Evolutionary conservation across 2,329 filamentous ascomycete species (phyloP).

Genomic region (Colletotrichum chrysophilum): DNA sequence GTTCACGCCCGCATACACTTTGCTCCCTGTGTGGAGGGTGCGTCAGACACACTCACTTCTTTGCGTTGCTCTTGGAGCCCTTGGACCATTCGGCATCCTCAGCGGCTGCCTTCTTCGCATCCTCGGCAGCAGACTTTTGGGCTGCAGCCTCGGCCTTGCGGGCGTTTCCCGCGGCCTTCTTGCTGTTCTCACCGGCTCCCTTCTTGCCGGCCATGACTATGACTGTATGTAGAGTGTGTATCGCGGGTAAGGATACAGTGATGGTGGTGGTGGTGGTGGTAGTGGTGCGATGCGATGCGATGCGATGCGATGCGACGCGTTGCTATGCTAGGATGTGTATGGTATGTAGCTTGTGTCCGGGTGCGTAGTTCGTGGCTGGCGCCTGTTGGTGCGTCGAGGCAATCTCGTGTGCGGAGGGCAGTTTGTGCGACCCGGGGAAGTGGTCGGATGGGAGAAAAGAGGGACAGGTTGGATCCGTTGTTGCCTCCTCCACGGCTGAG

Average conservation of each 20-base stretch:
- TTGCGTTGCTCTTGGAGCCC: conserved; percentile 82
- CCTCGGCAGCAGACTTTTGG: conserved; percentile 75
- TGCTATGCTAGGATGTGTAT: background rate
- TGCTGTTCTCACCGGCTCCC: conserved; percentile 73
- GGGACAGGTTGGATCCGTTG: background rate
- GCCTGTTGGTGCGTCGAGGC: conserved; percentile 5
- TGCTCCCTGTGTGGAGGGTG: background rate
- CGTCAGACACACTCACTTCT: conserved; percentile 72
- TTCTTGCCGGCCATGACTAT: conserved; percentile 74
- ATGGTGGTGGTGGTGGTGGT: background rate
- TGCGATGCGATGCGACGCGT: conserved; percentile 13
- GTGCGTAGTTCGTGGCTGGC: conserved; percentile 10
- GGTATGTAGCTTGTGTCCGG: background rate
- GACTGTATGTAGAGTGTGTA: background rate
- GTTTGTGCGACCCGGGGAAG: conserved; percentile 3
- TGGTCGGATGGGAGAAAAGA: conserved; percentile 8
- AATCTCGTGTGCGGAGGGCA: conserved; percentile 3
- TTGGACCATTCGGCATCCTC: conserved; percentile 84
- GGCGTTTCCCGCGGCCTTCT: conserved; percentile 89
- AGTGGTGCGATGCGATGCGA: background rate
- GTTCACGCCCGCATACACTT: background rate
- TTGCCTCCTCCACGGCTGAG: conserved; percentile 13
- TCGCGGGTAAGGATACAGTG: background rate
- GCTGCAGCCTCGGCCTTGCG: conserved; percentile 90
- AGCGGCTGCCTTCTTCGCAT: conserved; percentile 66